Evolutionary conservation across 805 yeast genomes (phyloP).

Genomic region (Candida railenensis): DNA sequence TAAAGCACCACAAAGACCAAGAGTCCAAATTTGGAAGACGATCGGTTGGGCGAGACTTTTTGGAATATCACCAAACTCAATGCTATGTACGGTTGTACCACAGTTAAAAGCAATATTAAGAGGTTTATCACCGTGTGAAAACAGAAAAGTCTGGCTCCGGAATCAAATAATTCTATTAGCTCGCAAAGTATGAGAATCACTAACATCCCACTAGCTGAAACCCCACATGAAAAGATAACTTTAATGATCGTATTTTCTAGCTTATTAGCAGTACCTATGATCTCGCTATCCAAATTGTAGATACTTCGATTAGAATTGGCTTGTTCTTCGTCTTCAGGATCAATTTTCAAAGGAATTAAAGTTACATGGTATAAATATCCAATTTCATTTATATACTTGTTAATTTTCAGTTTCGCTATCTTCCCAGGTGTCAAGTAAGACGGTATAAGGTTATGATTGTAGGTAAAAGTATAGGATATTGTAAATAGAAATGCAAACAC

Average conservation of each 20-base stretch:
- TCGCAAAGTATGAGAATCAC: constrained; percentile 38
- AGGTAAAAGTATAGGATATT: neutral
- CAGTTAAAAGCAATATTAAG: constrained; percentile 37
- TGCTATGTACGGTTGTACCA: constrained; percentile 44
- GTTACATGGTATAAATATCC: constrained; percentile 9
- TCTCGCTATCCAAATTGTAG: neutral
- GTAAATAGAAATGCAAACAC: constrained; percentile 18
- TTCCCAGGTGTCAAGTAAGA: constrained; percentile 18
- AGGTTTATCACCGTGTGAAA: constrained; percentile 40
- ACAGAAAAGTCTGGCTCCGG: constrained; percentile 25
- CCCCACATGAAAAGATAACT: constrained; percentile 25
- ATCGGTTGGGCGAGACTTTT: neutral
- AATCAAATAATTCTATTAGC: constrained; percentile 21
- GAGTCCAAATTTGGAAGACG: constrained; percentile 8
- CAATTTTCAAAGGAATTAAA: constrained; percentile 9
- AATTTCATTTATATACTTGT: constrained; percentile 17
- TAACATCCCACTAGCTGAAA: constrained; percentile 30
- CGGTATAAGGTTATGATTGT: constrained; percentile 22
- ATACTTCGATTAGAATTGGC: constrained; percentile 1
- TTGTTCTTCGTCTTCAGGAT: constrained; percentile 16
- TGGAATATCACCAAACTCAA: constrained; percentile 24
- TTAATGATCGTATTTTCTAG: constrained; percentile 17
- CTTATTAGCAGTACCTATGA: neutral
- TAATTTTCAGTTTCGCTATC: constrained; percentile 23
- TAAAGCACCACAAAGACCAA: constrained; percentile 11